Percentiles rank a stretch among this genome's conserved stretches.
Conservation (phyloP, 257 asterid species). For the Craterostigma plantagineum region DNA sequence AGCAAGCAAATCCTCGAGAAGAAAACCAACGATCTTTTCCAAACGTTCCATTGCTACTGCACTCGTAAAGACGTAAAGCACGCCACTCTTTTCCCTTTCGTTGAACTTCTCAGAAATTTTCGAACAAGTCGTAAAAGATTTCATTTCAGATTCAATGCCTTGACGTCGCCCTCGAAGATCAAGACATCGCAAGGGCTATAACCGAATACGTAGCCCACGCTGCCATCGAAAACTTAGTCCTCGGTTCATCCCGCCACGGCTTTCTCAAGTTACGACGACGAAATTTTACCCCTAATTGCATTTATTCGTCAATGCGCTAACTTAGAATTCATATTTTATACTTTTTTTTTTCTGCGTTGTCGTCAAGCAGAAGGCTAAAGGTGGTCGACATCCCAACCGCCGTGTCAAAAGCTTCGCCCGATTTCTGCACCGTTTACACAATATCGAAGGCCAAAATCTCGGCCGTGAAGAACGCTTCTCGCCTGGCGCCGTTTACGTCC, state of each 20-base stretch:
- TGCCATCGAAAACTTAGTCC: constrained; percentile 23
- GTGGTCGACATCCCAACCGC: constrained; percentile 14
- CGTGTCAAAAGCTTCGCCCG: constrained; percentile 19
- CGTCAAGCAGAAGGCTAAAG: constrained; percentile 16
- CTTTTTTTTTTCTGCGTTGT: neutral
- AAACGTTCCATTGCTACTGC: constrained; percentile 2
- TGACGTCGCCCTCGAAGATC: constrained; percentile 21
- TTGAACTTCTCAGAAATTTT: no score
- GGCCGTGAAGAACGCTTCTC: constrained; percentile 20
- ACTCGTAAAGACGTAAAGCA: constrained; percentile 2
- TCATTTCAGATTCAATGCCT: constrained; percentile 22
- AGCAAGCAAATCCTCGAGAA: neutral
- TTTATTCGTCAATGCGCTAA: no score
- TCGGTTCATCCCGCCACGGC: constrained; percentile 24
- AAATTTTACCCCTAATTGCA: no score
- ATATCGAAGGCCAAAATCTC: constrained; percentile 23
- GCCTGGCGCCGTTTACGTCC: constrained; percentile 18
- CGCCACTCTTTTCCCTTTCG: no score
- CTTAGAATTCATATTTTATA: no score
- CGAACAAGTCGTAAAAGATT: no score
- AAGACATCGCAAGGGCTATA: constrained; percentile 12
- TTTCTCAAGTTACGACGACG: constrained; percentile 19
- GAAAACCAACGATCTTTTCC: neutral
- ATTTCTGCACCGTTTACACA: constrained; percentile 25
- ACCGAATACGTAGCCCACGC: constrained; percentile 16